Evolutionary conservation across 2,329 filamentous ascomycete species (phyloP).

Genomic region (Byssoonygena ceratinophila): DNA sequence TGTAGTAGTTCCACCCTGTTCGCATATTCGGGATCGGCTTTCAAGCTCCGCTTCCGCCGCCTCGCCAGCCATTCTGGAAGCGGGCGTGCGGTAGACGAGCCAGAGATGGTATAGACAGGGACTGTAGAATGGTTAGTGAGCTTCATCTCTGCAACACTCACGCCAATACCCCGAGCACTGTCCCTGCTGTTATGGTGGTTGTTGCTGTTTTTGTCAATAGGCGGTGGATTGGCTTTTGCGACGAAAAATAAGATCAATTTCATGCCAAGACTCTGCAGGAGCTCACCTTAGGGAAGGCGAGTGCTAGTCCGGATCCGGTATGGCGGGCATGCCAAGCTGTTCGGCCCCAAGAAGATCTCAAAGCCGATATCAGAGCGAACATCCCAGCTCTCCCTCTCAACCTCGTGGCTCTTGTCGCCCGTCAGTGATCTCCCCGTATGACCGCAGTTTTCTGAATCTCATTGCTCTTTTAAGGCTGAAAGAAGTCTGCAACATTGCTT

Average conservation of each 20-base stretch:
- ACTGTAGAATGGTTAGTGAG: slow-evolving; percentile 60
- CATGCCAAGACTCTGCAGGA: background rate
- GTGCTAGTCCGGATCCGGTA: background rate
- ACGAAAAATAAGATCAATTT: slow-evolving; percentile 4
- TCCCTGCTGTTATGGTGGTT: no score
- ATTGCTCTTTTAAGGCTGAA: background rate
- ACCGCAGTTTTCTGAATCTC: background rate
- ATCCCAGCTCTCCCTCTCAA: background rate
- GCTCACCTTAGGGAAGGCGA: background rate
- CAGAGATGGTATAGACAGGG: slow-evolving; percentile 89
- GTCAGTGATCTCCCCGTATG: slow-evolving; percentile 1
- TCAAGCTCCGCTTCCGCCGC: slow-evolving; percentile 79
- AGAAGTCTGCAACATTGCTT: background rate
- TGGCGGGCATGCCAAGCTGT: background rate
- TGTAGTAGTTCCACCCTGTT: slow-evolving; percentile 91
- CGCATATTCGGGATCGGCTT: slow-evolving; percentile 84
- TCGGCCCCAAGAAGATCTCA: background rate
- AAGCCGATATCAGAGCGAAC: slow-evolving; percentile 6
- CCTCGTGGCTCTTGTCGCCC: background rate
- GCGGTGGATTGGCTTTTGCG: background rate
- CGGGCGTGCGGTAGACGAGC: slow-evolving; percentile 73
- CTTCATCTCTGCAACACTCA: slow-evolving; percentile 31
- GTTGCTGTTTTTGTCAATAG: background rate
- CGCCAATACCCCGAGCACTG: background rate
- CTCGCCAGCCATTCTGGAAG: slow-evolving; percentile 92